phyloP scores from a whole-genome alignment of 306 rosid genomes.

The Vicia sativa region DNA sequence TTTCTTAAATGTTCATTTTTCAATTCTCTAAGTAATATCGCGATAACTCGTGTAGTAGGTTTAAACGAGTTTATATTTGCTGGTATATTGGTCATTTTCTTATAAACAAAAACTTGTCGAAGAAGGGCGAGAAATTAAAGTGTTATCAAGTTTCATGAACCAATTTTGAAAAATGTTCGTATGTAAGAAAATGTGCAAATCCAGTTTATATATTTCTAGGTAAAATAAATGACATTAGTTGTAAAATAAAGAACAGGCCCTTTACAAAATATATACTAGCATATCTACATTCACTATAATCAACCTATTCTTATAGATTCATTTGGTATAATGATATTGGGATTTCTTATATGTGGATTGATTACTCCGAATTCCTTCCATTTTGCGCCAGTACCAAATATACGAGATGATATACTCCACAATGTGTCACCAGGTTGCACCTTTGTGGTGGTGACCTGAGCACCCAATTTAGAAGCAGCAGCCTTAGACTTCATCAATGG shows the following conservation, averaged over 20 bases:
- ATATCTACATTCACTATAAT: slow-evolving; percentile 11
- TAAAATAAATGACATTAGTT: background rate
- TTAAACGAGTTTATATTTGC: background rate
- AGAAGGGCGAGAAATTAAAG: background rate
- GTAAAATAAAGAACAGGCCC: background rate
- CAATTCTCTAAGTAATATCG: too few species aligned
- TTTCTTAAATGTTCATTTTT: slow-evolving; percentile 20
- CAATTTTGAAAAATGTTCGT: background rate
- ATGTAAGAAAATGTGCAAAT: background rate
- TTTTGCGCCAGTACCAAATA: slow-evolving; percentile 61
- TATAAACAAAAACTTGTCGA: background rate
- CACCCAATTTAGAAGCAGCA: slow-evolving; percentile 49
- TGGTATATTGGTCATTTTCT: background rate
- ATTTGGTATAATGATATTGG: slow-evolving; percentile 61
- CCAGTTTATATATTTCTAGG: background rate
- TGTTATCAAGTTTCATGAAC: background rate
- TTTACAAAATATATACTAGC: too few species aligned
- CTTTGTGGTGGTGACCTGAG: slow-evolving; percentile 48
- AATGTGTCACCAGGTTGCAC: slow-evolving; percentile 73
- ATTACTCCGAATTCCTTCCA: slow-evolving; percentile 68
- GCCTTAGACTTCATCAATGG: slow-evolving; percentile 60
- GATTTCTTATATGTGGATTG: slow-evolving; percentile 72
- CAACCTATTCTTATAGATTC: slow-evolving; percentile 57
- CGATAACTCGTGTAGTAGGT: background rate
- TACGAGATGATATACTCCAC: slow-evolving; percentile 85